Base-by-base conservation (phyloP, 495 filamentous ascomycete species). In the Rusavskia elegans region DNA sequence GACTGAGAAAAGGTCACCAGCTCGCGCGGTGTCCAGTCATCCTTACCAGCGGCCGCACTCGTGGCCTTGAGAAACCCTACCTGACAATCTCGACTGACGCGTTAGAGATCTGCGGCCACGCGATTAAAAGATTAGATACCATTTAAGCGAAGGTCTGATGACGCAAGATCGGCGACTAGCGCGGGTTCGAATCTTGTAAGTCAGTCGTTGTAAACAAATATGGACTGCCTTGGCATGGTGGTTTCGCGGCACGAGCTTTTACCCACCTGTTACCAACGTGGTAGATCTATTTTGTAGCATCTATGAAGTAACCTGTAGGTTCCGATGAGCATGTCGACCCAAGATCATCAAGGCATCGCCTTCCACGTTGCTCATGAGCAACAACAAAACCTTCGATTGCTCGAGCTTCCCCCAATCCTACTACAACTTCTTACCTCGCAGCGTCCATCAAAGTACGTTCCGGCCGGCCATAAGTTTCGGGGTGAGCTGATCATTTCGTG, bases 331-430 rank as follows among this genome's bases (percentile, higher is more conserved):
- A 58, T 55, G 53, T 49, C 56, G 45, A 52, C 76, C 25, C 81
- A 82, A 67, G 60, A 69, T 4, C 68, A 77, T n/a, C 61, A 57
- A 10, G 76, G 74, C 41, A 79, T 87, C 55, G 70, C 77, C 2
- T 79, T 92, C 53, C 73, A 71, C n/a, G 72, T 87, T 57, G 68
- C 71, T 32, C 71, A 74, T 13, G 68, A 74, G 38, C 75, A 79
- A 55, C 75, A 79, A 55, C 68, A 78, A 50, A 75, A 76, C 5
- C 84, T 88, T 63, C 79, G 82, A 29, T 70, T 95, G 11, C 68
- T 95, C n/a, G 89, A 95, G 63, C 76, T 96, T 1, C 81, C 88
- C 3, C 72, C 82, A 8, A 83, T 87, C 21, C 66, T 95, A 9
- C 72, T 87, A 10, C 71, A 78, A 13, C 65, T 85, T 7, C 66